Base-by-base conservation (phyloP, 177 flowering plant species). In the Tripterygium wilfordii region DNA sequence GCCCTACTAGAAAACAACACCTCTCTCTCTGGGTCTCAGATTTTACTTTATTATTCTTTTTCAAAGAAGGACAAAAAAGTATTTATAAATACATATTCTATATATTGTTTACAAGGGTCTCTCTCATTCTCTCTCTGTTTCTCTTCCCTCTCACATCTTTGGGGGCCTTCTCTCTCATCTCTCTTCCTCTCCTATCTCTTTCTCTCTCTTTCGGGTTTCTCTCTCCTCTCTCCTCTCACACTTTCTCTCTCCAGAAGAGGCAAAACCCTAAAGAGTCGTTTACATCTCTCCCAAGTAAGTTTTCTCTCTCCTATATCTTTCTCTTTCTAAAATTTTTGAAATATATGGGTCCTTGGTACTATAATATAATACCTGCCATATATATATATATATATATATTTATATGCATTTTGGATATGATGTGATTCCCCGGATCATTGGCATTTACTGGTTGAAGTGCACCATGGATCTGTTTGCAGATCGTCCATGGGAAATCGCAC, bases 261-360 rank as follows among this genome's bases (percentile, higher is more conserved):
- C 54, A 54, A 68, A 73, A 58, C 71, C 79, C 71, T 63, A 65
- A 63, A 65, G 69, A 49, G 66, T 69, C 68, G 70, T 76, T 62
- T 63, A 48, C 63, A 61, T 56, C 62, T n/a, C 48, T 51, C 62
- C 52, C 64, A 64, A 72, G 86, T 80, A 70, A 74, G 86, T 70
- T 60, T 67, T 74, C 78, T 80, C 78, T 76, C 71, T 71, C 70
- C 49, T 68, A 57, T 41, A 42, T 65, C 45, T 54, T 30, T 52
- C 28, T 49, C 40, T 48, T 50, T 64, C 57, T 57, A 29, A 28
- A 60, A 10, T 65, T 65, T 60, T n/a, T n/a, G n/a, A 46, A 55
- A 54, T 64, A 58, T 44, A 60, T 59, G 64, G 69, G 69, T 50
- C 50, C 64, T 46, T 49, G 50, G 64, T 54, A 54, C 61, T 51